Evolutionary conservation across 139 green algal genomes (phyloP).

Genomic region (Volvox africanus): DNA sequence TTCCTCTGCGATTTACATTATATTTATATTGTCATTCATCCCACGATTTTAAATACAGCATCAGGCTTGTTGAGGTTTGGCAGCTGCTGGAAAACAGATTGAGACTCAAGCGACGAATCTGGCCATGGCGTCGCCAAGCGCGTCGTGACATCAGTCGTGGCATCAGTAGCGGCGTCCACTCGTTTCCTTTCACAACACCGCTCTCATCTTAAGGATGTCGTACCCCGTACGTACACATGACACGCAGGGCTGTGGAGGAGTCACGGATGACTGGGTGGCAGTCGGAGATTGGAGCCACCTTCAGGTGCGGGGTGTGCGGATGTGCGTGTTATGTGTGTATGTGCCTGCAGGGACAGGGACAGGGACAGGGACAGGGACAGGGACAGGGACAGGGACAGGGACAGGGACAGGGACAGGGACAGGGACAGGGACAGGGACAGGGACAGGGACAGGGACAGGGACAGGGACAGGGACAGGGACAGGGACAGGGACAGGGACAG

Average conservation of each 20-base stretch:
- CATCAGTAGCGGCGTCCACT: no score
- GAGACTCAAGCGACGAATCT: no score
- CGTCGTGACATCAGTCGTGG: no score
- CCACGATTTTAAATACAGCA: no score
- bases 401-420: not conserved
- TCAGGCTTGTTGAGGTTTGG: no score
- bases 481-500: not conserved
- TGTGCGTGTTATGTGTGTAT: not conserved
- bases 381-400: not conserved
- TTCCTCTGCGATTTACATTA: no score
- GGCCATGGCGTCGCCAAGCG: no score
- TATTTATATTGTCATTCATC: no score
- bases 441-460: not conserved
- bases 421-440: not conserved
- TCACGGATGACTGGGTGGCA: constrained; percentile 61
- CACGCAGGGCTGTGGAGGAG: constrained; percentile 41
- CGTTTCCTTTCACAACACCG: no score
- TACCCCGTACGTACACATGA: not conserved
- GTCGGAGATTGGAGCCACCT: constrained; percentile 62
- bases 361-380: not conserved
- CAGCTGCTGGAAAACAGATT: no score
- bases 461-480: not conserved
- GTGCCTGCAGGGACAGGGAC: no score
- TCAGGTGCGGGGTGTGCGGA: not conserved
- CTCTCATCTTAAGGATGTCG: no score